Evolutionary conservation across 2,329 filamentous ascomycete species (phyloP).

Genomic region (Sclerotinia borealis): DNA sequence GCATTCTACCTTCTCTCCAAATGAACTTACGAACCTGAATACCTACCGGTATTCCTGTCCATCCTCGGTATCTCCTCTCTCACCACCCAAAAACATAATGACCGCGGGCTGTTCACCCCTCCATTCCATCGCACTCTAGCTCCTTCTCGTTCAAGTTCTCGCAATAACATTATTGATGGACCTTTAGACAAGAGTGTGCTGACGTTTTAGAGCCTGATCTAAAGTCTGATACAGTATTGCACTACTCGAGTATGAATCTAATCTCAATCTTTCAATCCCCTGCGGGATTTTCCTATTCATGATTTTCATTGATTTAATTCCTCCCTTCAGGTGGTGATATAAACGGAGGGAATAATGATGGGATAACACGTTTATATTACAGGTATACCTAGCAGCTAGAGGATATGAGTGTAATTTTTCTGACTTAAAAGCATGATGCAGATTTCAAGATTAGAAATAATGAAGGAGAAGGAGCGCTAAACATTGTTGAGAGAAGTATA

Average conservation of each 20-base stretch:
- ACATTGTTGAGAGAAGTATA: background rate
- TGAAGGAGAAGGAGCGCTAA: background rate
- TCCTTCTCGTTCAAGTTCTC: too few species aligned
- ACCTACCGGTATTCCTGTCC: background rate
- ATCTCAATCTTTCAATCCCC: background rate
- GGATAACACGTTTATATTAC: slow-evolving; percentile 5
- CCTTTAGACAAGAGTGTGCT: background rate
- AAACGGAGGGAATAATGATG: slow-evolving; percentile 5
- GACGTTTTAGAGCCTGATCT: slow-evolving; percentile 14
- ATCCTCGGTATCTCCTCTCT: background rate
- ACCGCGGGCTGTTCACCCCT: slow-evolving; percentile 14
- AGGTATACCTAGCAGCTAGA: background rate
- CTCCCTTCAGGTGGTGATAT: slow-evolving; percentile 7
- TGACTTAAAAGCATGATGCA: background rate
- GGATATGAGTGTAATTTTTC: background rate
- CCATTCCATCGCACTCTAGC: background rate
- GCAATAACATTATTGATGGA: background rate
- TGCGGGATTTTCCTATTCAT: rapidly evolving
- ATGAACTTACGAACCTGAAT: background rate
- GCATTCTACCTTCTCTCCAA: background rate
- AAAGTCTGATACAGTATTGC: slow-evolving; percentile 15
- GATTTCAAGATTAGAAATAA: background rate
- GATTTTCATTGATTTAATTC: background rate
- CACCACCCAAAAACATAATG: slow-evolving; percentile 14
- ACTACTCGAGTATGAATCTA: too few species aligned